Evolutionary conservation across 345 rosid genomes (phyloP).

Genomic region (Isatis tinctoria): DNA sequence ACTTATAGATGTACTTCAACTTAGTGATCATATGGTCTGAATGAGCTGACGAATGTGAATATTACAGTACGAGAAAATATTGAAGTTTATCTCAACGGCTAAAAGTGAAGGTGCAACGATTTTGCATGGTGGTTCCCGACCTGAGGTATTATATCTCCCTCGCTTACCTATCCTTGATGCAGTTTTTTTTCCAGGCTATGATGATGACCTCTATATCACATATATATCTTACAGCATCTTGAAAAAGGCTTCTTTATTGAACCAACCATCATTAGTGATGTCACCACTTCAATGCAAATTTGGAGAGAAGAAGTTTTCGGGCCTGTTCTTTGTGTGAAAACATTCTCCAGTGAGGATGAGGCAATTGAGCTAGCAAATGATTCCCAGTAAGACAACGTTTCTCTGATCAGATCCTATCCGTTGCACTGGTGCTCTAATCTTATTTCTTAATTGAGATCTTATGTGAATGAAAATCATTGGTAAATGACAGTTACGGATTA

Average conservation of each 20-base stretch:
- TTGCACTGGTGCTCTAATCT: not conserved
- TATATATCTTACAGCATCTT: constrained; percentile 52
- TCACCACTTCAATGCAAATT: constrained; percentile 83
- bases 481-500: constrained; percentile 65
- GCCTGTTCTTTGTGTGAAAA: constrained; percentile 85
- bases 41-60: constrained; percentile 10
- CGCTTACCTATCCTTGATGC: not conserved
- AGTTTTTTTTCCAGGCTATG: constrained; percentile 14
- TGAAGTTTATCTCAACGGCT: constrained; percentile 72
- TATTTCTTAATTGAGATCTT: constrained; percentile 1
- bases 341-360: constrained; percentile 86
- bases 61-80: constrained; percentile 69
- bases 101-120: constrained; percentile 89
- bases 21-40: constrained; percentile 1
- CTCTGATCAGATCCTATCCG: not conserved
- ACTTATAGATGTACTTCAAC: not conserved
- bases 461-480: constrained; percentile 1
- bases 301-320: constrained; percentile 99
- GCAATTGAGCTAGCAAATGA: constrained; percentile 95
- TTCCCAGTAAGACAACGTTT: constrained; percentile 56
- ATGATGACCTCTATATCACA: not conserved
- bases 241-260: constrained; percentile 74
- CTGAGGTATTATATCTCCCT: constrained; percentile 43
- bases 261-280: constrained; percentile 75
- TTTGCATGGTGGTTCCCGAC: constrained; percentile 70